Conservation (phyloP, 306 rosid genomes). For the Acacia crassicarpa region DNA sequence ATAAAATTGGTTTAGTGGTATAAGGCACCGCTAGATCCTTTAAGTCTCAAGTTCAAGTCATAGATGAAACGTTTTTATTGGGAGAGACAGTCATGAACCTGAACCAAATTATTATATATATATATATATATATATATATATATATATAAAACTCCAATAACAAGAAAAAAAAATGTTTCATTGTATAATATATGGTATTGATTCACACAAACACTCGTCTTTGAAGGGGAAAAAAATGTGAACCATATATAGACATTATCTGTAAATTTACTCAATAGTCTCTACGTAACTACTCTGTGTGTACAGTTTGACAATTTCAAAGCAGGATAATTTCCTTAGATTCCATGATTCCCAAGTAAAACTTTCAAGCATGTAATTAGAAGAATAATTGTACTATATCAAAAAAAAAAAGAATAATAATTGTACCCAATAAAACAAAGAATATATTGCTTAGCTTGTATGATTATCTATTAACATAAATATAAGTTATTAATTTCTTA, state of each 20-base stretch:
- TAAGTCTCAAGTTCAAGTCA: too few relatives aligned
- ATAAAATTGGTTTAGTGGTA: too few relatives aligned
- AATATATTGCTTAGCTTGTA: not conserved
- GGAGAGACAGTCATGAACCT: too few relatives aligned
- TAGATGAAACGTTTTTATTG: too few relatives aligned
- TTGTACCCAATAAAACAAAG: not conserved
- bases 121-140: too few relatives aligned
- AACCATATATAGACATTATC: not conserved
- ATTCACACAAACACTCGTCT: not conserved
- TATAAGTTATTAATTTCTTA: not conserved
- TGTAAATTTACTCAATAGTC: not conserved
- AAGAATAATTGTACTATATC: not conserved
- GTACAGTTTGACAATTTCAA: not conserved
- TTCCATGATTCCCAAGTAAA: constrained; percentile 2
- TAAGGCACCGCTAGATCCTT: too few relatives aligned
- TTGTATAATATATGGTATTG: too few relatives aligned
- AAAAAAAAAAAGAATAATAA: not conserved
- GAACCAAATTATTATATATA: too few relatives aligned
- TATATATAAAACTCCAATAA: too few relatives aligned
- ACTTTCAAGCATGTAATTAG: not conserved
- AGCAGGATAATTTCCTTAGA: constrained; percentile 14
- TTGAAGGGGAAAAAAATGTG: not conserved
- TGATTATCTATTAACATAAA: not conserved
- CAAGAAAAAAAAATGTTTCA: not conserved
- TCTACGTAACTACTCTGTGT: not conserved